Conservation (phyloP, 805 yeast genomes). For the Pichia scutulata region DNA sequence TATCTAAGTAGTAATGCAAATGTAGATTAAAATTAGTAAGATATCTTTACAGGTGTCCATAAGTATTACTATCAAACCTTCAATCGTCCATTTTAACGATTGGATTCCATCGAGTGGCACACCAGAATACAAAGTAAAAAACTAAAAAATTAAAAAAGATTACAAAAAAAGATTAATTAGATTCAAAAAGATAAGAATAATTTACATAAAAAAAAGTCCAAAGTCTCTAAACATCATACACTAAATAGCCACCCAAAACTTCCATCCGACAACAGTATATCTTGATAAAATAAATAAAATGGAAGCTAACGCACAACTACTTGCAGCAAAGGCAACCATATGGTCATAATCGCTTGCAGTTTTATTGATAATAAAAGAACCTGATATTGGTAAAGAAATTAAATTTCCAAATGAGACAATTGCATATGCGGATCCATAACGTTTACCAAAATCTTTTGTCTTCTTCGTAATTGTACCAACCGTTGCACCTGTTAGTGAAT, state of each 20-base stretch:
- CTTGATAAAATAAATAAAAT: constrained; percentile 38
- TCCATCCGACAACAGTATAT: constrained; percentile 37
- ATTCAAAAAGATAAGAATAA: too few relatives aligned
- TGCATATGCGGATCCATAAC: constrained; percentile 61
- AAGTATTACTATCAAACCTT: too few relatives aligned
- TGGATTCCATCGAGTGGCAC: too few relatives aligned
- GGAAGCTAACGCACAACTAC: constrained; percentile 24
- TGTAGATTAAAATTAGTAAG: too few relatives aligned
- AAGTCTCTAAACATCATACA: not conserved
- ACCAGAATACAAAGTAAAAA: too few relatives aligned
- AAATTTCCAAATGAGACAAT: constrained; percentile 44
- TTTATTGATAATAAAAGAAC: constrained; percentile 30
- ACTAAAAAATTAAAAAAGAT: too few relatives aligned
- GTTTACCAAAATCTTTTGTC: constrained; percentile 55
- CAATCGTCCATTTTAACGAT: too few relatives aligned
- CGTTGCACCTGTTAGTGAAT: constrained; percentile 59
- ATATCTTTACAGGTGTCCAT: too few relatives aligned
- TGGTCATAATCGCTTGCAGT: constrained; percentile 28
- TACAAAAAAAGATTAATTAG: too few relatives aligned
- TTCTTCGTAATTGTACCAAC: constrained; percentile 46
- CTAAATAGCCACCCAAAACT: constrained; percentile 17
- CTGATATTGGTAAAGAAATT: constrained; percentile 41
- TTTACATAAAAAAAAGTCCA: too few relatives aligned
- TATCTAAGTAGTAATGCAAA: too few relatives aligned
- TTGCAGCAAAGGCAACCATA: constrained; percentile 27